Evolutionary conservation across 2,329 filamentous ascomycete genomes (phyloP), one percentile per base, ranked within the genome.

Genomic region (Cladosporium sp.): DNA sequence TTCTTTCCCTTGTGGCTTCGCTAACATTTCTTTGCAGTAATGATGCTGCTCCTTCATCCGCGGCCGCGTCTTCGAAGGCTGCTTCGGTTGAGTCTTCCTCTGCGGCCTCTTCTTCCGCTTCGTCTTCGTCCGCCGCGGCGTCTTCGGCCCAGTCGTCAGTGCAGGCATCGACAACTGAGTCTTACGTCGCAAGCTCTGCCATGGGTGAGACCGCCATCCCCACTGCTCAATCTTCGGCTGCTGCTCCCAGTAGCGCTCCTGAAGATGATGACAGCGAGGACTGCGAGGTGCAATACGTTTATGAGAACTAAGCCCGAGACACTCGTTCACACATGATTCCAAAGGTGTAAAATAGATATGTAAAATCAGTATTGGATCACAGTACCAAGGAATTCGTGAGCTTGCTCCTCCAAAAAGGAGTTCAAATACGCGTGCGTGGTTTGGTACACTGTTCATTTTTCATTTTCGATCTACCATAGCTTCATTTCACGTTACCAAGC

Each of bases 251-350:
- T 42, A n/a, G 35, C 12, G 25, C 22, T 12, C 32, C 28, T 34
- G 34, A 32, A 19, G 32, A 40, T 15, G n/a, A 28, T 20, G 44
- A 47, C n/a, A 56, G 51, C 15, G 60, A 58, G 20, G 37, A 54
- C 6, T 65, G 64, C 58, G 48, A 56, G 24, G 58, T 64, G 9
- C 56, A 65, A 52, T 66, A 66, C 51, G 60, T 63, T 15, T 64
- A 65, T 49, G 63, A 62, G 49, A 60, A 65, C 49, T 53, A 57
- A 49, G 17, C 1, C 36, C 13, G 20, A 34, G 10, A 35, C 12
- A 13, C 19, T 49, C 47, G 15, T 49, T 49, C 13, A 10, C 19
- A 36, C 12, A 49, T 15, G 6, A 25, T 15, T 15, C 40, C 13
- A 25, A 32, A 10, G 4, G 28, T 10, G 22, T 22, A 25, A 20